Conservation (phyloP, 768 basidiomycete genomes). For the Pholiota microspora region DNA sequence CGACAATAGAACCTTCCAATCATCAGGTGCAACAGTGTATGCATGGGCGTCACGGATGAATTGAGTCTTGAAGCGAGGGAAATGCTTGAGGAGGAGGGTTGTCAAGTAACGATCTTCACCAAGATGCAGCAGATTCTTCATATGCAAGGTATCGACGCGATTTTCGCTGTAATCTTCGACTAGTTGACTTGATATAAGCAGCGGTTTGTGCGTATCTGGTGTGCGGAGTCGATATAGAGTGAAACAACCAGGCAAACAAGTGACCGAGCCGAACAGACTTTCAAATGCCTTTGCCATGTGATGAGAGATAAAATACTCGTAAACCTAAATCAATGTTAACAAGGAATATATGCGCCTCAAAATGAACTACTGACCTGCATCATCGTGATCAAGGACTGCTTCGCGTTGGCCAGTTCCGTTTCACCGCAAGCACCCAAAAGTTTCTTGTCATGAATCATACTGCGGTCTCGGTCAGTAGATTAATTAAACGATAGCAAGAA, state of each 20-base stretch:
- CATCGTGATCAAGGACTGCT: slow-evolving; percentile 95
- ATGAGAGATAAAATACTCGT: slow-evolving; percentile 99
- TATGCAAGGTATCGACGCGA: slow-evolving; percentile 94
- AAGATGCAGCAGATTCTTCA: slow-evolving; percentile 97
- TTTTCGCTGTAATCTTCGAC: slow-evolving; percentile 94
- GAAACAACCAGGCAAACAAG: slow-evolving; percentile 98
- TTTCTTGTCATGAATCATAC: slow-evolving; percentile 97
- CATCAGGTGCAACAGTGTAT: slow-evolving; percentile 92
- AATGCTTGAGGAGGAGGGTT: slow-evolving; percentile 93
- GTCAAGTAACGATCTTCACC: slow-evolving; percentile 99
- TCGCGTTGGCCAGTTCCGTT: slow-evolving; percentile 88
- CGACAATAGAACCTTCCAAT: slow-evolving; percentile 90
- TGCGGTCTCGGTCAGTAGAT: slow-evolving; percentile 27
- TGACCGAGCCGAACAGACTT: slow-evolving; percentile 94
- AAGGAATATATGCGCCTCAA: not conserved
- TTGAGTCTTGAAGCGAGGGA: slow-evolving; percentile 91
- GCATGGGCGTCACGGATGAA: slow-evolving; percentile 95
- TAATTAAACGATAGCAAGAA: not conserved
- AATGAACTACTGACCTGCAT: slow-evolving; percentile 65
- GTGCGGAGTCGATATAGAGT: slow-evolving; percentile 94
- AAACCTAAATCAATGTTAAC: slow-evolving; percentile 54
- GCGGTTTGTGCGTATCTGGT: slow-evolving; percentile 91
- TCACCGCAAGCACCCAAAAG: slow-evolving; percentile 95
- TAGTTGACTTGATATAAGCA: slow-evolving; percentile 89
- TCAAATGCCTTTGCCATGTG: slow-evolving; percentile 99